A percentile compares a stretch with the other conserved stretches of the same genome.
These are phyloP conservation scores for Xylaria sp. DNA, from an alignment of 2,329 filamentous ascomycete species.

Conservation along the genomic window DNA sequence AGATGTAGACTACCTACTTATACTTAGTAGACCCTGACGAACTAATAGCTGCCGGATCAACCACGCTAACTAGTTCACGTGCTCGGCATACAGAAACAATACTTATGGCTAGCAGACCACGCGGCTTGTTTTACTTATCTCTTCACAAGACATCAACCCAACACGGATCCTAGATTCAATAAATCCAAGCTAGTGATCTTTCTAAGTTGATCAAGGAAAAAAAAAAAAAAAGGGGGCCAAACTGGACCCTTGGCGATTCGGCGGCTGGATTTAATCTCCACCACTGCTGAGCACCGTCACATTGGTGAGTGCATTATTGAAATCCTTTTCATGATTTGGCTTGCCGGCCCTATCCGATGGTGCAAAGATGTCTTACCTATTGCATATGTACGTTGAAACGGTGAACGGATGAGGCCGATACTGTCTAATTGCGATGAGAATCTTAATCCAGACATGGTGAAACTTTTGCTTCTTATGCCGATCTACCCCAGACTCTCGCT, in stretches of 20 bases:
- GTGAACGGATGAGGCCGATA: conserved; percentile 11
- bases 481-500: conserved; percentile 31
- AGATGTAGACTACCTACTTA: not conserved
- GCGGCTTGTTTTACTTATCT: not conserved
- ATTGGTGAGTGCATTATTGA: conserved; percentile 27
- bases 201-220: no score
- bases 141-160: conserved; percentile 20
- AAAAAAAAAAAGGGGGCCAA: conserved; percentile 18
- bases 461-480: conserved; percentile 13
- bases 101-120: not conserved
- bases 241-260: conserved; percentile 13
- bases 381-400: not conserved
- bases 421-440: not conserved
- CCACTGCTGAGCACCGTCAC: conserved; percentile 22
- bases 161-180: conserved; percentile 21
- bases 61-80: not conserved
- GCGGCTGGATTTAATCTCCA: conserved; percentile 24
- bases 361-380: not conserved
- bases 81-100: not conserved
- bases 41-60: not conserved
- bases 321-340: conserved; percentile 16
- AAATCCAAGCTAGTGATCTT: not conserved
- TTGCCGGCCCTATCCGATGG: not conserved
- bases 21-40: not conserved
- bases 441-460: not conserved